Evolutionary conservation across 768 basidiomycete genomes (phyloP).

Genomic region (Tephrocybe sp.): DNA sequence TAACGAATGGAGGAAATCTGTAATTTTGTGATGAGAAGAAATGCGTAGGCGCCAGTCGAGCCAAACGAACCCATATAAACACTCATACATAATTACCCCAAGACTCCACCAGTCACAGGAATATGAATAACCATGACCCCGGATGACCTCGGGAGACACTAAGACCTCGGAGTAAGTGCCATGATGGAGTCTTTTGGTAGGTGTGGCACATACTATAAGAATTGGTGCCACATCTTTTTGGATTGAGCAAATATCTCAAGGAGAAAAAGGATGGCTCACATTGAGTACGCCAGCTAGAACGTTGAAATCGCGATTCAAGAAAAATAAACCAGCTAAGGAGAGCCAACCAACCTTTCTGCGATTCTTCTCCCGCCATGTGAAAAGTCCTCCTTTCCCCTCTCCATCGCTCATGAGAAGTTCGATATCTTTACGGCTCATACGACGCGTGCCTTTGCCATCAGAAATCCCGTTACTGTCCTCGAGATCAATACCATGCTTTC

Average conservation of each 20-base stretch:
- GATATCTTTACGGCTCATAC: slow-evolving; percentile 77
- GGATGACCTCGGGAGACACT: slow-evolving; percentile 92
- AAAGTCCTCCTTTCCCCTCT: slow-evolving; percentile 77
- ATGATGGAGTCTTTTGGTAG: background rate
- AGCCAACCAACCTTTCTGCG: slow-evolving; percentile 67
- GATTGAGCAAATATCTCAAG: slow-evolving; percentile 18
- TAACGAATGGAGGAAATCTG: slow-evolving; percentile 94
- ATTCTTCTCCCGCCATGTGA: slow-evolving; percentile 96
- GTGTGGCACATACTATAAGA: slow-evolving; percentile 67
- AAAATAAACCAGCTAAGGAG: slow-evolving; percentile 23
- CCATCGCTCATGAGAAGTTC: slow-evolving; percentile 83
- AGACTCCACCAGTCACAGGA: slow-evolving; percentile 99
- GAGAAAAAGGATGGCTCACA: slow-evolving; percentile 43
- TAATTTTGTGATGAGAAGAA: slow-evolving; percentile 7
- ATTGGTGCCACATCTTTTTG: slow-evolving; percentile 74
- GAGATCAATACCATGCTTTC: slow-evolving; percentile 93
- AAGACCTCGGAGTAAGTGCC: slow-evolving; percentile 12
- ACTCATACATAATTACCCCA: slow-evolving; percentile 96
- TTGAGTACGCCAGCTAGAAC: slow-evolving; percentile 77
- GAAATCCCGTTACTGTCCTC: slow-evolving; percentile 67
- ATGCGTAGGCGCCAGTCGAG: slow-evolving; percentile 10
- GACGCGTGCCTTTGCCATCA: slow-evolving; percentile 72
- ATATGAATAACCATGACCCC: slow-evolving; percentile 89
- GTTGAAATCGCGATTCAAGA: slow-evolving; percentile 15
- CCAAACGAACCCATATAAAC: slow-evolving; percentile 76